A percentile compares a stretch with the other conserved stretches of the same genome.
Evolutionary conservation across 2,329 filamentous ascomycete genomes (phyloP).

Genomic region (Fusarium sterilihyphosum): DNA sequence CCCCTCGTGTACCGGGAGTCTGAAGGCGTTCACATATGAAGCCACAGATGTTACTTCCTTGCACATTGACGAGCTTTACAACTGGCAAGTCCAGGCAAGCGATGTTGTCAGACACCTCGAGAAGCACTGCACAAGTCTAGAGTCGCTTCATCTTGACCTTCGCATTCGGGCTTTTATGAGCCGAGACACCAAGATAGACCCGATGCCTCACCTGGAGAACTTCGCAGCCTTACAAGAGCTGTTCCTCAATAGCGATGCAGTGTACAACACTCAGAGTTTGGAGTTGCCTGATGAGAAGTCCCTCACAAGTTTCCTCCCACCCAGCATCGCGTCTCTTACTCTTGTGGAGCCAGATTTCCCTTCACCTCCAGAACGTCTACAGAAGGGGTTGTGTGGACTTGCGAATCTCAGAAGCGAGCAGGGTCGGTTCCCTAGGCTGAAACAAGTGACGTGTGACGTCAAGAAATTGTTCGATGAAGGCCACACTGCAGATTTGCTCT

Average conservation of each 20-base stretch:
- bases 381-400: background rate
- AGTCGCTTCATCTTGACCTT: constrained; percentile 21
- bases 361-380: background rate
- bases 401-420: background rate
- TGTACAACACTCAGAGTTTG: constrained; percentile 1
- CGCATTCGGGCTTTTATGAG: background rate
- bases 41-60: background rate
- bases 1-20: background rate
- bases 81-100: constrained; percentile 1
- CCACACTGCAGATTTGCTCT: background rate
- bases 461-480: background rate
- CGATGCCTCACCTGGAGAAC: background rate
- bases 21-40: constrained; percentile 22
- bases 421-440: background rate
- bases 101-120: constrained; percentile 5
- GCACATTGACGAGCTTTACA: background rate
- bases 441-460: constrained; percentile 1
- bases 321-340: constrained; percentile 8
- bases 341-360: background rate
- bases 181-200: background rate
- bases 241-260: constrained; percentile 2
- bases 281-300: background rate
- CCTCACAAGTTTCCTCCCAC: background rate
- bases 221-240: constrained; percentile 19
- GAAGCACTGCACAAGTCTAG: background rate